Conservation (phyloP, 2,329 filamentous ascomycete species). For the Cladobotryum mycophilum region DNA sequence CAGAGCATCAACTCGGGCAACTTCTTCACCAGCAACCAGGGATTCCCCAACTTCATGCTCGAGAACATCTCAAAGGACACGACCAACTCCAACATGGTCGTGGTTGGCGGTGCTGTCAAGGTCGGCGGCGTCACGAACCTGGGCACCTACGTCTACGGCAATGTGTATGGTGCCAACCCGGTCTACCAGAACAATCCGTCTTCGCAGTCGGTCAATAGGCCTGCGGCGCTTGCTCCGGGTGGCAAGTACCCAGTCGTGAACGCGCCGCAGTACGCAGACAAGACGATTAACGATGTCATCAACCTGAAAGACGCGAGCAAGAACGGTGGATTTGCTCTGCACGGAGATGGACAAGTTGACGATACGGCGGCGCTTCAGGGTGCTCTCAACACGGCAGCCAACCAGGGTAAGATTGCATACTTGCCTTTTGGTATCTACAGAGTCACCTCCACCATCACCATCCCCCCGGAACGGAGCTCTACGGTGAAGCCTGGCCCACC, state of each 20-base stretch:
- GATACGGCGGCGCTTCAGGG: slow-evolving; percentile 54
- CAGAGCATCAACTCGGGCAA: slow-evolving; percentile 10
- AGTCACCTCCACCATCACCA: slow-evolving; percentile 40
- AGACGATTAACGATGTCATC: slow-evolving; percentile 1
- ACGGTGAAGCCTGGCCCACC: slow-evolving; percentile 10
- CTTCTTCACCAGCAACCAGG: slow-evolving; percentile 6
- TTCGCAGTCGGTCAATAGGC: slow-evolving; percentile 3
- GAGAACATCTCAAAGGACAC: slow-evolving; percentile 17
- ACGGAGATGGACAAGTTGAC: slow-evolving; percentile 50
- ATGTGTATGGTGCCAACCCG: slow-evolving; percentile 6
- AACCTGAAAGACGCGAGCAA: slow-evolving; percentile 9
- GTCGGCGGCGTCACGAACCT: slow-evolving; percentile 9
- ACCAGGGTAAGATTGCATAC: slow-evolving; percentile 45
- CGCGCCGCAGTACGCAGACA: slow-evolving; percentile 8
- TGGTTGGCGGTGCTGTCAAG: slow-evolving; percentile 6
- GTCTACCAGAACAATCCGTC: slow-evolving; percentile 4
- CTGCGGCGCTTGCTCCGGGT: slow-evolving; percentile 9
- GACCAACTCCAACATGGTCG: slow-evolving; percentile 14
- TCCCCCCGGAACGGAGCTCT: slow-evolving; percentile 33
- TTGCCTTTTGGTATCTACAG: slow-evolving; percentile 52
- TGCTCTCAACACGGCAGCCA: slow-evolving; percentile 46
- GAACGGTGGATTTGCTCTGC: slow-evolving; percentile 8
- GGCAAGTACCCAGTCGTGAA: slow-evolving; percentile 6
- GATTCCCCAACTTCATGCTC: slow-evolving; percentile 10
- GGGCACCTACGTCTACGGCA: slow-evolving; percentile 10